A percentile compares a stretch with the other conserved stretches of the same genome.
phyloP scores from a whole-genome alignment of 352 stramenopile species.

The Phytophthora pini region DNA sequence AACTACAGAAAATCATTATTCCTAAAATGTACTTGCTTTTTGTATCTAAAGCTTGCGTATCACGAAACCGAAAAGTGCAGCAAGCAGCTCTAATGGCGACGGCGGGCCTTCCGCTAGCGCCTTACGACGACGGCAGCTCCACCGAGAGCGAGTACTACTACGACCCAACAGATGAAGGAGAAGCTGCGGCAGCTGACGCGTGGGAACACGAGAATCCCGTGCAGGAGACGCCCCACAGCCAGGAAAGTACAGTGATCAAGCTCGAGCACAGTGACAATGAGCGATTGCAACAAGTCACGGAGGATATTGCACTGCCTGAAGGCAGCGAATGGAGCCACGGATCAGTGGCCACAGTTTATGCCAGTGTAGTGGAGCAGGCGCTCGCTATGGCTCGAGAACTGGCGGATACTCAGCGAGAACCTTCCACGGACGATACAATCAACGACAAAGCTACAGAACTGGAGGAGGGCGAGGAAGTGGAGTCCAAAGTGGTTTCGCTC shows the following conservation, averaged over 20 bases:
- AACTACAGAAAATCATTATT: too few species aligned
- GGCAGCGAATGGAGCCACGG: conserved; percentile 40
- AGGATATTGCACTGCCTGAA: conserved; percentile 11
- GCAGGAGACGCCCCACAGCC: conserved; percentile 1
- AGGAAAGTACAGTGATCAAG: conserved; percentile 4
- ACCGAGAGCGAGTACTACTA: conserved; percentile 44
- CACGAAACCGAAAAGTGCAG: too few species aligned
- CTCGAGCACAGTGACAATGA: conserved; percentile 4
- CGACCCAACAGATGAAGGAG: conserved; percentile 11
- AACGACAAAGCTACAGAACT: neutral
- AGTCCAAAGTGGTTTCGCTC: conserved; percentile 11
- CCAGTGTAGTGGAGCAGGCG: conserved; percentile 13
- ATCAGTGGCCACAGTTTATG: neutral
- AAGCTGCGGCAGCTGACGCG: neutral
- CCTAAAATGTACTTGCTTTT: too few species aligned
- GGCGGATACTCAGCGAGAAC: conserved; percentile 2
- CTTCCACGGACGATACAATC: conserved; percentile 18
- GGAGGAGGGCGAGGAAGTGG: conserved; percentile 5
- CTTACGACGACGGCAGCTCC: conserved; percentile 40
- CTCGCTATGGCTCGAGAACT: conserved; percentile 18
- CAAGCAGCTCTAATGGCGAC: neutral
- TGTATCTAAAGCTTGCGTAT: too few species aligned
- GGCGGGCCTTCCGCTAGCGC: neutral
- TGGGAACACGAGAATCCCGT: neutral
- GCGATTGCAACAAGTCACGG: neutral